phyloP scores from a whole-genome alignment of 2,329 filamentous ascomycete species.

The Aspergillus nomiae region DNA sequence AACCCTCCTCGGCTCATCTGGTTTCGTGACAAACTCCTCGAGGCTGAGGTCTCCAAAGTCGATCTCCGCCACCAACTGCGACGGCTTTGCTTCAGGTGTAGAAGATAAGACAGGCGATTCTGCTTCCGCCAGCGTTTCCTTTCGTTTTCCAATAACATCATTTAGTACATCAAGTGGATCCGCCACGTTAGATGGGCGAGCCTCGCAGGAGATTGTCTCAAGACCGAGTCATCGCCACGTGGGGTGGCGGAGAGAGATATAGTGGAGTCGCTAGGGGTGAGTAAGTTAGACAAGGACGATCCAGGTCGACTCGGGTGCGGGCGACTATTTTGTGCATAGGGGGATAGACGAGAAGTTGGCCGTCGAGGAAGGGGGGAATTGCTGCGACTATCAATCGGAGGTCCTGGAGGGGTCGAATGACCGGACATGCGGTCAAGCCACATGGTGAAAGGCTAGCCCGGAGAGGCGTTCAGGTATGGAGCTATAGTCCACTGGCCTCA shows the following conservation, averaged over 20 bases:
- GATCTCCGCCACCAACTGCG: slow-evolving; percentile 62
- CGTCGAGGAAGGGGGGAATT: slow-evolving; percentile 71
- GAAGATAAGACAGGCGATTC: slow-evolving; percentile 16
- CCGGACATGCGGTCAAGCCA: slow-evolving; percentile 87
- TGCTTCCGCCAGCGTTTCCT: slow-evolving; percentile 9
- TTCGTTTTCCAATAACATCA: slow-evolving; percentile 54
- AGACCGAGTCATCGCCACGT: slow-evolving; percentile 67
- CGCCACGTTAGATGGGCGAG: slow-evolving; percentile 57
- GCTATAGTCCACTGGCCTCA: slow-evolving; percentile 12
- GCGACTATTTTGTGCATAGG: slow-evolving; percentile 68
- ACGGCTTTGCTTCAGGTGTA: slow-evolving; percentile 32
- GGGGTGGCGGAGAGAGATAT: slow-evolving; percentile 70
- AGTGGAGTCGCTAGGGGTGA: slow-evolving; percentile 72
- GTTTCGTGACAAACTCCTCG: slow-evolving; percentile 63
- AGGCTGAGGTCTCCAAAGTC: slow-evolving; percentile 80
- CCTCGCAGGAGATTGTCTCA: slow-evolving; percentile 61
- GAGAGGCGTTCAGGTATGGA: slow-evolving; percentile 14
- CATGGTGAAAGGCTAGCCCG: slow-evolving; percentile 54
- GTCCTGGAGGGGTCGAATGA: slow-evolving; percentile 66
- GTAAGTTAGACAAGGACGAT: slow-evolving; percentile 76
- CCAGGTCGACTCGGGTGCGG: slow-evolving; percentile 69
- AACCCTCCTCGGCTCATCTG: slow-evolving; percentile 32
- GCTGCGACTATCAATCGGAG: slow-evolving; percentile 63
- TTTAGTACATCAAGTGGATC: slow-evolving; percentile 74
- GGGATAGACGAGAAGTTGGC: slow-evolving; percentile 68